Evolutionary conservation across 2,329 filamentous ascomycete genomes (phyloP).

Genomic region (Phialophora tarda): DNA sequence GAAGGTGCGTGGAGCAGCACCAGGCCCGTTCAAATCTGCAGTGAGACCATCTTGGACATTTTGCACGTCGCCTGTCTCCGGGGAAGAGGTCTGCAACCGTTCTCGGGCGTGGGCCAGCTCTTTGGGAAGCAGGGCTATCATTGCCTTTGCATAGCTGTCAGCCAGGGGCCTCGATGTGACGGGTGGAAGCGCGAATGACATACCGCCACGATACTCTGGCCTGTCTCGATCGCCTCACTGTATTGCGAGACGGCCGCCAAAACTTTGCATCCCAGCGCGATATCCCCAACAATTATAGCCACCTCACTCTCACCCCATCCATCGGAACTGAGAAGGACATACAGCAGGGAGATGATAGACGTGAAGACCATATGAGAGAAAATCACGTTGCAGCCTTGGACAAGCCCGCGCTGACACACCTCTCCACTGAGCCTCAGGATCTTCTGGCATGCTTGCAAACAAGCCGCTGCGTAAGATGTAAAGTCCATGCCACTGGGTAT

Average conservation of each 20-base stretch:
- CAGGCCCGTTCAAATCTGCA: background rate
- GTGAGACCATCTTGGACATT: background rate
- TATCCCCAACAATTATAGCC: background rate
- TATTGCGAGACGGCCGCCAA: background rate
- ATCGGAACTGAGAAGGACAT: background rate
- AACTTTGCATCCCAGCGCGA: background rate
- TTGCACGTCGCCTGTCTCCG: background rate
- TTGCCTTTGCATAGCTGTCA: background rate
- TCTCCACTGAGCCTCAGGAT: constrained; percentile 8
- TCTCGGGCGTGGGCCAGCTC: constrained; percentile 1
- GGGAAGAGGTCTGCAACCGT: background rate
- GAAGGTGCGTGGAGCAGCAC: background rate
- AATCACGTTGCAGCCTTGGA: constrained; percentile 24
- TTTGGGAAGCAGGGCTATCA: constrained; percentile 2
- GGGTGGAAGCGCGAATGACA: background rate
- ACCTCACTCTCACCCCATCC: background rate
- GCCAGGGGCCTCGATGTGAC: background rate
- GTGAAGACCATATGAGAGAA: constrained; percentile 38
- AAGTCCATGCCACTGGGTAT: background rate
- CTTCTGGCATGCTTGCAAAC: constrained; percentile 14
- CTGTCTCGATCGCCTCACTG: background rate
- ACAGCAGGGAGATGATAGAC: constrained; percentile 6
- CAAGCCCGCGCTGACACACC: constrained; percentile 1
- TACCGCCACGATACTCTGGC: background rate
- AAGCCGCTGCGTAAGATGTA: constrained; percentile 10